Base-by-base conservation (phyloP, 768 basidiomycete species). In the Trichaptum fuscoviolaceum region DNA sequence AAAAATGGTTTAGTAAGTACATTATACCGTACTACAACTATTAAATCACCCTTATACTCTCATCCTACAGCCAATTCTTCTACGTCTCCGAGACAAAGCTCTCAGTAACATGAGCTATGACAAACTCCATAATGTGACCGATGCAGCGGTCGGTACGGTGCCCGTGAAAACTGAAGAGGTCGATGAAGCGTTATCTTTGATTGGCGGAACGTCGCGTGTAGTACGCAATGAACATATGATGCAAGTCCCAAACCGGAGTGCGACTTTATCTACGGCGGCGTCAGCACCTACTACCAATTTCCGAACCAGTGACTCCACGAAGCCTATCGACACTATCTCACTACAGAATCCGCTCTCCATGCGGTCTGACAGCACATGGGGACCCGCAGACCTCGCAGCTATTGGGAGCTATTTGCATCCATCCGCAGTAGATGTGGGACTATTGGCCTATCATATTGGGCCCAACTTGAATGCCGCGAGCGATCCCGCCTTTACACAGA, bases 281-380 rank as follows among this genome's bases (percentile, higher is more conserved):
- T 12, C 42, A 52, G 42, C 42, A 52, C 42, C 42, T 52, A 12
- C 5, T 15, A 15, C 20, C 20, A 12, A 52, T 52, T 2, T 6
- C 42, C 12, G 42, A 20, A 3, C 15, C 42, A 12, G 42, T 52
- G 15, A 20, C 10, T 52, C 42, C 5, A 15, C 42, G 15, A 20
- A 52, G 20, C 42, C 42, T 20, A 52, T 20, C 15, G 42, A 52
- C 20, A 52, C 42, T 12, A 5, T 20, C 15, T 52, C 42, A 52
- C 12, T 20, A 20, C 5, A 52, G 42, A 12, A 12, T 15, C 42
- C 42, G 20, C 42, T 12, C 2, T 52, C 20, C 88, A 87, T 30
- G 30, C 30, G 30, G 30, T 8, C 30, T 30, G 8, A 30, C 30
- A 30, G 30, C 30, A 30, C 30, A 30, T 30, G 30, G 30, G 30